Evolutionary conservation across 495 filamentous ascomycete genomes (phyloP).

Genomic region (Pseudevernia furfuracea): DNA sequence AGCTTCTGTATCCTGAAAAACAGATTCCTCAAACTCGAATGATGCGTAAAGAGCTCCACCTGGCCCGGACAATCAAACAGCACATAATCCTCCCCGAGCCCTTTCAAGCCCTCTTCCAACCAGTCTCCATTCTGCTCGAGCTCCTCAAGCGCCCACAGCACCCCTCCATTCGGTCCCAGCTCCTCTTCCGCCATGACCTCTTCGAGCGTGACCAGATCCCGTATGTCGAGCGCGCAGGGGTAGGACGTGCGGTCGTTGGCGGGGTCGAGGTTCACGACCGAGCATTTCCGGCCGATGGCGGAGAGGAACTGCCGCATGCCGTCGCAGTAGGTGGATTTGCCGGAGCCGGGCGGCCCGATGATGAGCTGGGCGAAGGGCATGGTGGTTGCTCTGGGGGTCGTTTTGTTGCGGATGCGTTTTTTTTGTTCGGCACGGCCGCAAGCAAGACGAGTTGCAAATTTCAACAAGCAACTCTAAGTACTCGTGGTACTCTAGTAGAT

Average conservation of each 20-base stretch:
- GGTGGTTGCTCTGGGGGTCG: not conserved
- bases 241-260: conserved; percentile 83
- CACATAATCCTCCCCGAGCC: conserved; percentile 81
- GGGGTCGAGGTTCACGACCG: conserved; percentile 91
- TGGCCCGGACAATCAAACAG: conserved; percentile 96
- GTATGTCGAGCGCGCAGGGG: conserved; percentile 77
- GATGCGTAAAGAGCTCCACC: conserved; percentile 94
- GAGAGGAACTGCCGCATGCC: conserved; percentile 97
- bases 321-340: conserved; percentile 96
- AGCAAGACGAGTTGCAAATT: too few species aligned
- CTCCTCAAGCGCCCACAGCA: conserved; percentile 91
- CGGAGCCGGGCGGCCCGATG: conserved; percentile 84
- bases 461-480: too few species aligned
- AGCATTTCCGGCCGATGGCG: conserved; percentile 89
- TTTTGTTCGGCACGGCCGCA: too few species aligned
- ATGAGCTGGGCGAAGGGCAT: conserved; percentile 72
- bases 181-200: conserved; percentile 92
- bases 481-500: too few species aligned
- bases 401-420: not conserved
- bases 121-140: conserved; percentile 87
- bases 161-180: conserved; percentile 84
- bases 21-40: conserved; percentile 80
- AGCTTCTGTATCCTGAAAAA: conserved; percentile 85
- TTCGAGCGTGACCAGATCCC: conserved; percentile 78
- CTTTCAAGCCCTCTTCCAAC: conserved; percentile 70